Evolutionary conservation across 257 asterid species (phyloP), one percentile per base, ranked within the genome.

Genomic region (Schizonepeta tenuifolia): DNA sequence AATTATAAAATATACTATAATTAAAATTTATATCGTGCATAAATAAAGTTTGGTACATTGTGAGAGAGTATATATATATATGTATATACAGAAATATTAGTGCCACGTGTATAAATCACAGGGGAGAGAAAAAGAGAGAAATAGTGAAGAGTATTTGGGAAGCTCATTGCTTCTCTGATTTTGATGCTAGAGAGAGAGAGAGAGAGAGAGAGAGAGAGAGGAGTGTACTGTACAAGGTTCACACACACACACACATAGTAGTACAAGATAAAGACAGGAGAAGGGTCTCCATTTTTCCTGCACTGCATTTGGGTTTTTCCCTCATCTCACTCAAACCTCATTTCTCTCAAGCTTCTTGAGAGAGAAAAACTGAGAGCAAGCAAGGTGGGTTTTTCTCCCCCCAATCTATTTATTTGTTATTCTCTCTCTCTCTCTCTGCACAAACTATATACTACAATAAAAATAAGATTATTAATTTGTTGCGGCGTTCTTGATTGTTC

Each of bases 151-250:
- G 95, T 87, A 84, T 79, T 53, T 62, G 93, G 71, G 90, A 87
- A 87, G 96, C 86, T 82, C 82, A 86, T 75, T 83, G 72, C 75
- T 85, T 69, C 92, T 85, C 93, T 89, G 89, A 89, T 86, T 91
- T 89, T 87, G 89, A 85, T 88, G 92, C 88, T 26, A 13, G 72
- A 59, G 76, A 66, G 78, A 47, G 81, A 73, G 80, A 68, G 79
- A 76, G 82, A 72, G 67, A 67, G 82, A n/a, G n/a, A 69, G 75
- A 75, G 77, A 70, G 80, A 73, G 83, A 72, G 78, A 58, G 82
- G 55, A 74, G 67, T 69, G 77, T 80, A 88, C 86, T 84, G 58
- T 63, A 64, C 86, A 82, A 88, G 85, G 78, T 66, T 72, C 83
- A 77, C 82, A 82, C 56, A 49, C 56, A 76, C 84, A 83, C 82